A percentile compares a stretch with the other conserved stretches of the same genome.
Conservation (phyloP, 768 basidiomycete genomes). For the Rubroboletus satanas region DNA sequence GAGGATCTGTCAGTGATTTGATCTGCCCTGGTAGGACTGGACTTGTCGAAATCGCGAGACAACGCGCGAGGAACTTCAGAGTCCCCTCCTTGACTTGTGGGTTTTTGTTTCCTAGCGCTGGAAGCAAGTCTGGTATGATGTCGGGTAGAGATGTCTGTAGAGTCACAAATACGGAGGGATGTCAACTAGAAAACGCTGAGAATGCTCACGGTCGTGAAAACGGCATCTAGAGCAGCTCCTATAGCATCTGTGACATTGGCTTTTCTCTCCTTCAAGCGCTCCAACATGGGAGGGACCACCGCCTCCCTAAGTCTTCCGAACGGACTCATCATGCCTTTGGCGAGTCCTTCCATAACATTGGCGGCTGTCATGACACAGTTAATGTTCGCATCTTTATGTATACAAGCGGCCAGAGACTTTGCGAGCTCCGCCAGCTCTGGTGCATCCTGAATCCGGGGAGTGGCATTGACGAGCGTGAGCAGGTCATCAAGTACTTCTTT, state of each 20-base stretch:
- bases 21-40: conserved; percentile 74
- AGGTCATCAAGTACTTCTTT: conserved; percentile 89
- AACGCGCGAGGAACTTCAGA: conserved; percentile 79
- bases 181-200: conserved; percentile 2
- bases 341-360: conserved; percentile 78
- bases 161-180: not conserved
- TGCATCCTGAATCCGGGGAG: conserved; percentile 76
- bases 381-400: conserved; percentile 89
- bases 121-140: conserved; percentile 76
- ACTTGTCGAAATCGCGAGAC: conserved; percentile 62
- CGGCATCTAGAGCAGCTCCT: conserved; percentile 81
- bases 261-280: conserved; percentile 93
- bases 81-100: conserved; percentile 96
- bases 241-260: conserved; percentile 85
- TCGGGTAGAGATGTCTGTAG: conserved; percentile 73
- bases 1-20: conserved; percentile 74
- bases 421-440: conserved; percentile 73
- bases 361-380: conserved; percentile 92
- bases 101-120: conserved; percentile 82
- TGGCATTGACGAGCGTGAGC: conserved; percentile 59
- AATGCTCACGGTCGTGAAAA: conserved; percentile 71
- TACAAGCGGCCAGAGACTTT: conserved; percentile 71
- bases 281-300: conserved; percentile 75
- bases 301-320: conserved; percentile 74
- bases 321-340: conserved; percentile 69